Percentiles rank a stretch among this genome's conserved stretches.
These are phyloP conservation scores for Oidiodendron maius DNA, from an alignment of 495 filamentous ascomycete genomes.

Conservation along the genomic window DNA sequence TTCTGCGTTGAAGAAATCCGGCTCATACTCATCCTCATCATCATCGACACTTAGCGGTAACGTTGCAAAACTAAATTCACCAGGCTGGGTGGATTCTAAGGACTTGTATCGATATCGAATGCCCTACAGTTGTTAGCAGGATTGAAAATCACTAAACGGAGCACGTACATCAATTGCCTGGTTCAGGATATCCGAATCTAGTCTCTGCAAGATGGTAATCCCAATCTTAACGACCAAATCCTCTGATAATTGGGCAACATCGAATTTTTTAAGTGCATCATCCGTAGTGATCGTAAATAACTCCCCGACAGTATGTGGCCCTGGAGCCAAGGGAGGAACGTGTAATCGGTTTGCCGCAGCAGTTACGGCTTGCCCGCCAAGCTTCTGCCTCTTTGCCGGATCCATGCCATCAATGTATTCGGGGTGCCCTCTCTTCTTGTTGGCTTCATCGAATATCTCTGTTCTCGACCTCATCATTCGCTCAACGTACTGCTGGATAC, in stretches of 20 bases:
- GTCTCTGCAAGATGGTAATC: constrained; percentile 57
- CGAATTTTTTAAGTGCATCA: constrained; percentile 65
- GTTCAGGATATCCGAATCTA: constrained; percentile 58
- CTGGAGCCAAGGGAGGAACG: constrained; percentile 62
- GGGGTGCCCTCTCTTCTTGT: constrained; percentile 62
- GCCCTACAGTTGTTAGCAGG: constrained; percentile 23
- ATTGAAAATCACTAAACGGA: constrained; percentile 35
- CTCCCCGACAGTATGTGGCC: constrained; percentile 68
- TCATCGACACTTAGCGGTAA: constrained; percentile 55
- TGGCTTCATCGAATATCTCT: constrained; percentile 71
- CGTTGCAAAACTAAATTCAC: constrained; percentile 40
- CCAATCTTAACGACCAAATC: constrained; percentile 72
- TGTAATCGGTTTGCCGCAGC: constrained; percentile 37
- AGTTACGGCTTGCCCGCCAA: constrained; percentile 48
- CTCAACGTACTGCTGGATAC: constrained; percentile 79
- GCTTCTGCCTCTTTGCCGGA: constrained; percentile 61
- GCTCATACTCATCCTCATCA: constrained; percentile 87
- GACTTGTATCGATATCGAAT: constrained; percentile 23
- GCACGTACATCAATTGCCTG: constrained; percentile 53
- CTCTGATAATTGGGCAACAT: constrained; percentile 70
- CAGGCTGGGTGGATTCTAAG: constrained; percentile 27
- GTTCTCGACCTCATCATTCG: constrained; percentile 64
- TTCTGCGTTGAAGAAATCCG: constrained; percentile 69
- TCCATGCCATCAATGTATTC: constrained; percentile 67
- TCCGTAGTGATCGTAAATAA: constrained; percentile 81